Evolutionary conservation across 352 stramenopile genomes (phyloP), one percentile per base, ranked within the genome.

Genomic region (Plasmopara viticola): DNA sequence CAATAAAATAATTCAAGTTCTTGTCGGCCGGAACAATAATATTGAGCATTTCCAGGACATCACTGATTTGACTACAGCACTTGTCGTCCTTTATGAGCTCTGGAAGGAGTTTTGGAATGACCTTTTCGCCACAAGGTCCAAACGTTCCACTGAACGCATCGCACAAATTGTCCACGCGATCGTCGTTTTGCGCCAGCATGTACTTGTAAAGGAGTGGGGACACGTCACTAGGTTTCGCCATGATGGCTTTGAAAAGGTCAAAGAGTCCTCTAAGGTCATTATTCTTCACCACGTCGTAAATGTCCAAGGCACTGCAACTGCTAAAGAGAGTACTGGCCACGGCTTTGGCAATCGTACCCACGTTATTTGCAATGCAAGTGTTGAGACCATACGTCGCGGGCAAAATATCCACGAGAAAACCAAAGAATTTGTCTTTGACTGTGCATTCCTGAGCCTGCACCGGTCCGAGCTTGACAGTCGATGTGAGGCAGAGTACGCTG

Each of bases 281-380:
- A 46, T 70, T 70, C 47, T 62, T 66, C 34, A 68, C 46, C 40
- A 84, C 17, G 34, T 60, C 53, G 31, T 69, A 46, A 12, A 84
- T 29, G 35, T 77, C 49, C 15, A 64, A 49, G 17, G 72, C 20
- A 14, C 62, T 63, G 53, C 72, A 84, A 41, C 68, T 63, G 38
- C 51, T 64, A 44, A 66, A 64, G 31, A 71, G 45, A 10, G 60
- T 68, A 29, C 62, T 62, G 4, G 68, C 55, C 25, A 70, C 30
- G 40, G 62, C 60, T 33, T 63, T 37, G 33, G 20, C 31, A 17
- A 84, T 44, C 2, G 44, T 63, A 30, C 58, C 56, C 29, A 71
- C 34, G 40, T 84, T 80, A 56, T 80, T 84, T 28, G 70, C 68
- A n/a, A 80, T 45, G 46, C 72, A 84, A 48, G 53, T 70, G 48